Conservation (phyloP, 805 yeast genomes). For the Kuraishia molischiana region DNA sequence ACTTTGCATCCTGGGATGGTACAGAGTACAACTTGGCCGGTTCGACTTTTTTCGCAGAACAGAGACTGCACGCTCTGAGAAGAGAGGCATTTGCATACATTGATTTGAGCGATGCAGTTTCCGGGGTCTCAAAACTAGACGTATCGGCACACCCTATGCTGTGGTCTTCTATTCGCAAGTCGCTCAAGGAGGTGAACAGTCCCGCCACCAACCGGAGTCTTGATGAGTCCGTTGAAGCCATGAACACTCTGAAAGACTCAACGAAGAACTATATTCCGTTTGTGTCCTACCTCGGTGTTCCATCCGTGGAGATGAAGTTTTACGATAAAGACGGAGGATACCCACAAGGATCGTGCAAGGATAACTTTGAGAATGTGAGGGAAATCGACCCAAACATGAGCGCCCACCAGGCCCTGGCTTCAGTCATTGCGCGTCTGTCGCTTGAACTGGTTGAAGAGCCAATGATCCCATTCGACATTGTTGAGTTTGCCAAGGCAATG, state of each 20-base stretch:
- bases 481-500: conserved; percentile 32
- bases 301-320: conserved; percentile 53
- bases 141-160: conserved; percentile 52
- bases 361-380: conserved; percentile 47
- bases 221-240: conserved; percentile 5
- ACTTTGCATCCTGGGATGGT: conserved; percentile 80
- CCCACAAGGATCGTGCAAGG: conserved; percentile 52
- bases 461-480: conserved; percentile 58
- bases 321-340: conserved; percentile 14
- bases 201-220: conserved; percentile 15
- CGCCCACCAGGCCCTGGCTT: conserved; percentile 45
- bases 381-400: conserved; percentile 47
- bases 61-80: conserved; percentile 38
- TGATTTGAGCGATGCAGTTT: conserved; percentile 60
- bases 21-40: conserved; percentile 77
- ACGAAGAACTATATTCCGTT: conserved; percentile 66
- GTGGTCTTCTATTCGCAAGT: conserved; percentile 33
- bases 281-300: conserved; percentile 53
- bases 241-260: conserved; percentile 13
- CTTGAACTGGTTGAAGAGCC: conserved; percentile 69
- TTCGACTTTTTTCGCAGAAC: conserved; percentile 66
- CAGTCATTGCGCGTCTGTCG: conserved; percentile 40
- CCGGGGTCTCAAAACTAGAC: conserved; percentile 35
- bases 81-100: conserved; percentile 61
- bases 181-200: conserved; percentile 21